Evolutionary conservation across 2,329 filamentous ascomycete genomes (phyloP).

Genomic region (Coniella vitis): DNA sequence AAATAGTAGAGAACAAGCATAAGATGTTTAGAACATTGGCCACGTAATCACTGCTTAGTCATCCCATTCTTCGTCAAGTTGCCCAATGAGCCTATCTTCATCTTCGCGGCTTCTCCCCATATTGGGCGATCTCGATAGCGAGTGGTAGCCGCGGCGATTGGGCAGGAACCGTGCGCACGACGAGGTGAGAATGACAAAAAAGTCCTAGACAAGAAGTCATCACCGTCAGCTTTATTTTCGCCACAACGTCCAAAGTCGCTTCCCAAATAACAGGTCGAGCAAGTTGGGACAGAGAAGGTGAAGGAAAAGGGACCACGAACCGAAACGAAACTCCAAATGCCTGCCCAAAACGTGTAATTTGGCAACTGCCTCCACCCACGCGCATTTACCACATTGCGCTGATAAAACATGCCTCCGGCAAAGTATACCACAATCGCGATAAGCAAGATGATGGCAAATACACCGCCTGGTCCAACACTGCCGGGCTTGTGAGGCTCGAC

Average conservation of each 20-base stretch:
- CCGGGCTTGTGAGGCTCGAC: conserved; percentile 66
- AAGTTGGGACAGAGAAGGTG: not conserved
- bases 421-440: conserved; percentile 81
- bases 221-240: too few species aligned
- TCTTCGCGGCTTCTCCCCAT: conserved; percentile 55
- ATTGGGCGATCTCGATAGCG: conserved; percentile 49
- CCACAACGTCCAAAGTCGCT: too few species aligned
- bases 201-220: conserved; percentile 41
- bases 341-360: conserved; percentile 89
- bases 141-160: conserved; percentile 58
- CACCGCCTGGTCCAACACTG: conserved; percentile 61
- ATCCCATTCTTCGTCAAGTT: conserved; percentile 96
- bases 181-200: conserved; percentile 61
- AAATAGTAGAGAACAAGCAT: too few species aligned
- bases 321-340: conserved; percentile 75
- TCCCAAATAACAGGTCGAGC: too few species aligned
- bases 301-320: conserved; percentile 39
- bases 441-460: conserved; percentile 81
- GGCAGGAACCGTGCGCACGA: conserved; percentile 63
- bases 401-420: conserved; percentile 89
- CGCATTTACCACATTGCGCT: conserved; percentile 88
- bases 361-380: conserved; percentile 92
- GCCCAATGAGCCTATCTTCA: conserved; percentile 90
- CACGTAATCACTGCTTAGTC: conserved; percentile 53
- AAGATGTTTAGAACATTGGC: too few species aligned